Evolutionary conservation across 768 basidiomycete species (phyloP).

Genomic region (Podaxis sp.): DNA sequence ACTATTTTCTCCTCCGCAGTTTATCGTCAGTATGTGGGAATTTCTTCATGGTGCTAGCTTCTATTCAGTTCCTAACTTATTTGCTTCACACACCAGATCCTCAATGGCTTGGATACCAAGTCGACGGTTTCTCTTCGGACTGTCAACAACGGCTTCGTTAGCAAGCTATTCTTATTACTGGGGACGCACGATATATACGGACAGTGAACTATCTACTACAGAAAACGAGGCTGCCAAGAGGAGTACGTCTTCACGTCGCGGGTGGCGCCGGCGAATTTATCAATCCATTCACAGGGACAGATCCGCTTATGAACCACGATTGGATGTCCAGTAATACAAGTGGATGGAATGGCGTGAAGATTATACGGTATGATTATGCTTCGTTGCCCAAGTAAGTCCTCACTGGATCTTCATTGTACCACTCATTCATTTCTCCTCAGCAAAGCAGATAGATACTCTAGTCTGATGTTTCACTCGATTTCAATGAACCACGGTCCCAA

Average conservation of each 20-base stretch:
- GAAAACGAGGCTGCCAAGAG: background rate
- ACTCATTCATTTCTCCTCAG: background rate
- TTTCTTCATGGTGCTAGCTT: too few species aligned
- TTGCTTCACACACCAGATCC: background rate
- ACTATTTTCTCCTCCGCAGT: background rate
- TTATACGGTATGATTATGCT: constrained; percentile 2
- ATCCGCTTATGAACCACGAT: background rate
- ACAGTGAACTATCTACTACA: background rate
- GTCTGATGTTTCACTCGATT: background rate
- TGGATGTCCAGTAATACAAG: background rate
- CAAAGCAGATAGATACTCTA: constrained; percentile 3
- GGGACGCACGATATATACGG: background rate
- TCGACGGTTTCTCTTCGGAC: background rate
- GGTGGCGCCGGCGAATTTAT: background rate
- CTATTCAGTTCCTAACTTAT: background rate
- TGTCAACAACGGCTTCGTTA: background rate
- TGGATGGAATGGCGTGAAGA: background rate
- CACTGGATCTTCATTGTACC: background rate
- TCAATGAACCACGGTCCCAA: background rate
- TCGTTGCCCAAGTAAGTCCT: constrained; percentile 6
- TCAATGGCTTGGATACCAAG: background rate
- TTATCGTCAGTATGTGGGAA: too few species aligned
- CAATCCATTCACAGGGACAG: background rate
- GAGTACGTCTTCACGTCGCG: background rate
- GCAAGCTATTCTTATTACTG: background rate